phyloP scores from a whole-genome alignment of 176 grass and related monocot genomes.

The Saccharum spontaneum region DNA sequence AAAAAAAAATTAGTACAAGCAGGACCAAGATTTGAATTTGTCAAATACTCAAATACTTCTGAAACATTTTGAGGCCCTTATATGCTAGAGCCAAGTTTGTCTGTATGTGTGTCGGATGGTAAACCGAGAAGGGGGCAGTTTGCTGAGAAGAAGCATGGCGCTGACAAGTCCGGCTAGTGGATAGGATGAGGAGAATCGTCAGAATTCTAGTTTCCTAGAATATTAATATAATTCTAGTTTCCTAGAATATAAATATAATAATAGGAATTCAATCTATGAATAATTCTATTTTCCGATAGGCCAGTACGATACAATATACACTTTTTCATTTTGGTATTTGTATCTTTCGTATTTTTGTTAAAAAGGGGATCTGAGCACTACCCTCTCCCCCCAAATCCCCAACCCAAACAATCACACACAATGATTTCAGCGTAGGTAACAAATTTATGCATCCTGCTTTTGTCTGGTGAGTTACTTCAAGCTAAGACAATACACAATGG shows the following conservation, averaged over 20 bases:
- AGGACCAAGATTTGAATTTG: neutral
- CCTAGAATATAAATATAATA: slow-evolving; percentile 17
- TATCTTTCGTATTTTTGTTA: neutral
- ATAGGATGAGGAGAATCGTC: slow-evolving; percentile 30
- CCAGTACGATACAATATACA: neutral
- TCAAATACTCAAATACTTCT: neutral
- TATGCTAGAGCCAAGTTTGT: neutral
- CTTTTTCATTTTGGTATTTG: slow-evolving; percentile 6
- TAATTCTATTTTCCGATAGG: slow-evolving; percentile 4
- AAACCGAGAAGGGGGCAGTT: slow-evolving; percentile 1
- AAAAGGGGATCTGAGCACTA: slow-evolving; percentile 11
- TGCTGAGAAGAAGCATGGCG: slow-evolving; percentile 37
- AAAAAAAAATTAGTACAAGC: neutral
- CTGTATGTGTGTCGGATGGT: neutral
- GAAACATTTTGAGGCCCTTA: neutral
- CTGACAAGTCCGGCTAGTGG: slow-evolving; percentile 26
- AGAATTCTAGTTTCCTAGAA: slow-evolving; percentile 21
- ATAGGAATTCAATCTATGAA: slow-evolving; percentile 18
- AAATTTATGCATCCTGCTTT: neutral
- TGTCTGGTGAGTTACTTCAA: neutral
- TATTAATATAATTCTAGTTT: slow-evolving; percentile 20
- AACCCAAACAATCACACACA: neutral
- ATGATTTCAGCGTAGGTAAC: neutral
- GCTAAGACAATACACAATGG: neutral
- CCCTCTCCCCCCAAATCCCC: neutral